These are phyloP conservation scores for Ustanciosporium gigantosporum DNA, from an alignment of 1,284 basidiomycete genomes.

Conservation along the genomic window DNA sequence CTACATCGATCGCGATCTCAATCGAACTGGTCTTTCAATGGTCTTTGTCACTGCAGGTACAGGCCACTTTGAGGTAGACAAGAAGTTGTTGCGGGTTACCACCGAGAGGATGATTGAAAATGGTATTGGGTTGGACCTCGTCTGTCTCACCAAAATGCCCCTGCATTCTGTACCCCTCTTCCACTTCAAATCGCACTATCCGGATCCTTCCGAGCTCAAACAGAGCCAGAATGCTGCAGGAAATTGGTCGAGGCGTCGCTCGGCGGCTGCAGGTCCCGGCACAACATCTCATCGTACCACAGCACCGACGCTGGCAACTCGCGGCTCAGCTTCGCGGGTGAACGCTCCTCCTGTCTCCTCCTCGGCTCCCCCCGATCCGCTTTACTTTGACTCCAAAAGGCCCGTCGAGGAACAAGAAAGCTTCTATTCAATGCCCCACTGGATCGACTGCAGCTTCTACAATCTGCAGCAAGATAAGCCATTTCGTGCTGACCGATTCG, in stretches of 20 bases:
- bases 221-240: constrained; percentile 5
- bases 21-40: constrained; percentile 83
- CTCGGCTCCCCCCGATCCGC: constrained; percentile 43
- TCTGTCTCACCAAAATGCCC: constrained; percentile 88
- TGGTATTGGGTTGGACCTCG: constrained; percentile 85
- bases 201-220: constrained; percentile 28
- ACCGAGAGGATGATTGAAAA: constrained; percentile 95
- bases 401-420: constrained; percentile 25
- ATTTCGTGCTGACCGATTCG: constrained; percentile 56
- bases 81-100: constrained; percentile 84
- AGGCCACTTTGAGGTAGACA: constrained; percentile 89
- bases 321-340: constrained; percentile 24
- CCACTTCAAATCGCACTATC: constrained; percentile 50
- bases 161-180: constrained; percentile 73
- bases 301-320: constrained; percentile 15
- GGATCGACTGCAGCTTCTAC: constrained; percentile 61
- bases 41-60: constrained; percentile 91
- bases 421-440: constrained; percentile 58
- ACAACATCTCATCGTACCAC: constrained; percentile 16
- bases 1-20: constrained; percentile 92
- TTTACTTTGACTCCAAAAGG: constrained; percentile 48
- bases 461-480: constrained; percentile 59
- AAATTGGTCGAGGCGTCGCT: constrained; percentile 10
- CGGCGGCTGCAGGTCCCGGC: constrained; percentile 17
- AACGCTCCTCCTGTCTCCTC: constrained; percentile 1